Conservation (phyloP, 2,329 filamentous ascomycete genomes). For the Arthrobotrys megalospora region DNA sequence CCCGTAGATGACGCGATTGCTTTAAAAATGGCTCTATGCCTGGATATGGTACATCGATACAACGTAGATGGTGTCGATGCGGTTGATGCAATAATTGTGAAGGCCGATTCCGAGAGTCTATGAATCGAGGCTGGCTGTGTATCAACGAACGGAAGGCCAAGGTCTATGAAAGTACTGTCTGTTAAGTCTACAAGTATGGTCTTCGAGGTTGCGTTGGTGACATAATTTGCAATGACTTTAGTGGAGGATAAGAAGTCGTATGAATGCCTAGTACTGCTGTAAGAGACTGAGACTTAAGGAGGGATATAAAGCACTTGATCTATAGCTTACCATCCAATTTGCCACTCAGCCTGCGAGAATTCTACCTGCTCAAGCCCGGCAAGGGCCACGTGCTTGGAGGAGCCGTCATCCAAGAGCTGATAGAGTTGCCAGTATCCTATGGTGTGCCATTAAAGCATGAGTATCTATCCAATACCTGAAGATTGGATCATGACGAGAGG, state of each 20-base stretch:
- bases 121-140: constrained; percentile 36
- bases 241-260: constrained; percentile 42
- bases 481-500: neutral
- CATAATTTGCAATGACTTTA: constrained; percentile 34
- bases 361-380: constrained; percentile 68
- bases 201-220: constrained; percentile 39
- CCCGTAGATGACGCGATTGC: constrained; percentile 37
- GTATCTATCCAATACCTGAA: neutral
- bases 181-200: constrained; percentile 35
- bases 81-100: constrained; percentile 53
- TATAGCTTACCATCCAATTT: constrained; percentile 64
- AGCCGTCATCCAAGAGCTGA: constrained; percentile 64
- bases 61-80: constrained; percentile 37
- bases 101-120: constrained; percentile 32
- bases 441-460: neutral
- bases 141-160: constrained; percentile 50
- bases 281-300: neutral
- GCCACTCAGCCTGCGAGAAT: constrained; percentile 65
- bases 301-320: neutral
- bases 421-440: constrained; percentile 70
- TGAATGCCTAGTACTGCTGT: constrained; percentile 27
- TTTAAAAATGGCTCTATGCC: constrained; percentile 5
- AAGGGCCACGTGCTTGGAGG: constrained; percentile 66
- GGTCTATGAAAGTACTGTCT: constrained; percentile 32
- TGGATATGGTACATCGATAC: constrained; percentile 41